A percentile compares a stretch with the other conserved stretches of the same genome.
Evolutionary conservation across 768 basidiomycete genomes (phyloP).

Genomic region (Leccinum disarticulatum): DNA sequence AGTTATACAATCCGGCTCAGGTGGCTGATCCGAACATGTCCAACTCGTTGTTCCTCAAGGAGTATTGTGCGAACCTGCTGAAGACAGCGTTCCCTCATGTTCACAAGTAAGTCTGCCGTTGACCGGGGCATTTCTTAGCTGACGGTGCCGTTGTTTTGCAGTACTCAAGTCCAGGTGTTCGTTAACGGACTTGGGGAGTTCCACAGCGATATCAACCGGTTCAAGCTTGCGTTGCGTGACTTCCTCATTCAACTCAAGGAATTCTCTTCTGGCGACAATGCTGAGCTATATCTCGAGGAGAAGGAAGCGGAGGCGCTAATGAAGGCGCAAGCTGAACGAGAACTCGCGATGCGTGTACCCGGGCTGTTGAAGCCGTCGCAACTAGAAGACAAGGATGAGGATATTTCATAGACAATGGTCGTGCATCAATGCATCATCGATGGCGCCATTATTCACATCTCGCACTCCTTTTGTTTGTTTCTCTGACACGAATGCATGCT

Average conservation of each 20-base stretch:
- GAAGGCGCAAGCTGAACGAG: slow-evolving; percentile 80
- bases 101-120: slow-evolving; percentile 57
- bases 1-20: slow-evolving; percentile 79
- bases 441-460: slow-evolving; percentile 22
- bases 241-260: slow-evolving; percentile 98
- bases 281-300: slow-evolving; percentile 92
- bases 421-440: slow-evolving; percentile 25
- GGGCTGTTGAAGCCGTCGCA: slow-evolving; percentile 97
- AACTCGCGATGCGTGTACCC: slow-evolving; percentile 91
- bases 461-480: slow-evolving; percentile 27
- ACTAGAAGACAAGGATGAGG: slow-evolving; percentile 91
- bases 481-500: slow-evolving; percentile 30
- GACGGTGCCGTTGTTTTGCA: slow-evolving; percentile 28
- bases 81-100: slow-evolving; percentile 92
- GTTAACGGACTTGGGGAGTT: slow-evolving; percentile 66
- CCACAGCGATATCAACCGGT: slow-evolving; percentile 79
- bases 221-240: slow-evolving; percentile 93
- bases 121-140: slow-evolving; percentile 6
- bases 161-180: slow-evolving; percentile 72
- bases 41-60: slow-evolving; percentile 78
- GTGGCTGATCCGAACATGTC: slow-evolving; percentile 67
- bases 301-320: slow-evolving; percentile 82
- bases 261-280: slow-evolving; percentile 88
- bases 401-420: slow-evolving; percentile 44
- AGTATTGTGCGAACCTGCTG: slow-evolving; percentile 84